Evolutionary conservation across 1,284 basidiomycete species (phyloP).

Genomic region (Cutaneotrichosporon arboriforme): DNA sequence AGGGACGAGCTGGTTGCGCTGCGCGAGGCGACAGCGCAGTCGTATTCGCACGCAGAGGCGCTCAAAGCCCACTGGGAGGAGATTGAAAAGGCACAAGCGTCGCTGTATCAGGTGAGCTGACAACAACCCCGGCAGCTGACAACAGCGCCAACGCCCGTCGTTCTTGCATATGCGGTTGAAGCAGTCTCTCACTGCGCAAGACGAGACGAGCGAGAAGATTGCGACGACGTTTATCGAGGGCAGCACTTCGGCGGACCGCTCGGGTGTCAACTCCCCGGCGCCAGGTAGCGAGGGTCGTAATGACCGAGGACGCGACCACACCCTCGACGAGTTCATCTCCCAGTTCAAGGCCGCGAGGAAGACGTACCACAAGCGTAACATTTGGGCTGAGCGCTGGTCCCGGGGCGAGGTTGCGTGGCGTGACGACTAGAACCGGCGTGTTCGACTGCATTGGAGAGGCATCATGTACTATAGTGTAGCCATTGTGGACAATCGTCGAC

Average conservation of each 20-base stretch:
- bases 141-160: slow-evolving; percentile 71
- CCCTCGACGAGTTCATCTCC: slow-evolving; percentile 74
- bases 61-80: slow-evolving; percentile 76
- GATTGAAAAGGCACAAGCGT: slow-evolving; percentile 74
- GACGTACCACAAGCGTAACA: slow-evolving; percentile 78
- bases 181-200: slow-evolving; percentile 79
- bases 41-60: slow-evolving; percentile 74
- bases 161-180: slow-evolving; percentile 78
- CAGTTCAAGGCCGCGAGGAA: slow-evolving; percentile 81
- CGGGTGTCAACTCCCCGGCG: slow-evolving; percentile 44
- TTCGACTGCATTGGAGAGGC: background rate
- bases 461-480: background rate
- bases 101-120: slow-evolving; percentile 70
- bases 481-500: too few species aligned
- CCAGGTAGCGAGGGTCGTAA: background rate
- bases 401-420: slow-evolving; percentile 76
- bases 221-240: slow-evolving; percentile 72
- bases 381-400: slow-evolving; percentile 81
- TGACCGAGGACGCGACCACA: slow-evolving; percentile 23
- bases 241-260: slow-evolving; percentile 39
- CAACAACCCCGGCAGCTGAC: background rate
- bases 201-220: slow-evolving; percentile 75
- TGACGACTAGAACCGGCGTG: slow-evolving; percentile 50
- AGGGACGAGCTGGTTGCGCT: slow-evolving; percentile 68
- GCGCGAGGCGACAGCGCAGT: slow-evolving; percentile 70